Percentiles rank a stretch among this genome's conserved stretches.
phyloP scores from a whole-genome alignment of 305 asterid species.

The Fraxinus sp. region DNA sequence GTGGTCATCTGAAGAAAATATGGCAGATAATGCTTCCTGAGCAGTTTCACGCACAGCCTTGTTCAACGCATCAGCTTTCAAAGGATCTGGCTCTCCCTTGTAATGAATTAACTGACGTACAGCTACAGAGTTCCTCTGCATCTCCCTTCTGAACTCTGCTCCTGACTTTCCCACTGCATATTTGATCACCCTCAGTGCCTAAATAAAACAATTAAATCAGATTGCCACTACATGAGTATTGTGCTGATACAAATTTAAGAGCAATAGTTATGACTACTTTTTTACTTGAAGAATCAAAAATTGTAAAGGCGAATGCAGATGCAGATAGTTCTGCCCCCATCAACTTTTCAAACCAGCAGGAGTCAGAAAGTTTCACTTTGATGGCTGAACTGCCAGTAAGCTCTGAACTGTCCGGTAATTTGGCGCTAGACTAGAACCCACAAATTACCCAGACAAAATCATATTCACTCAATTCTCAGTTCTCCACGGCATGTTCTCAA shows the following conservation, averaged over 20 bases:
- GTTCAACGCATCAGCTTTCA: slow-evolving; percentile 91
- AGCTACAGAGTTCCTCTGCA: slow-evolving; percentile 91
- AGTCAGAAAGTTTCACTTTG: background rate
- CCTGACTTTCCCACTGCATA: slow-evolving; percentile 95
- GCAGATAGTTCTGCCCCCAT: background rate
- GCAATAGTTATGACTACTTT: background rate
- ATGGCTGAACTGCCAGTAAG: slow-evolving; percentile 9
- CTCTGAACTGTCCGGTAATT: slow-evolving; percentile 6
- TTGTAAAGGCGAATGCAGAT: slow-evolving; percentile 5
- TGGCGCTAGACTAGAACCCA: slow-evolving; percentile 6
- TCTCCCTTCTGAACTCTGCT: slow-evolving; percentile 90
- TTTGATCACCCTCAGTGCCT: slow-evolving; percentile 90
- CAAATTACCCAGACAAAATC: slow-evolving; percentile 7
- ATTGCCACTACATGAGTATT: background rate
- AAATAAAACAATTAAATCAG: slow-evolving; percentile 22
- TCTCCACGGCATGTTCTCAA: background rate
- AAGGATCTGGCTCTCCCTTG: slow-evolving; percentile 88
- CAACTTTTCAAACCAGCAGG: background rate
- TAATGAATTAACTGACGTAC: slow-evolving; percentile 90
- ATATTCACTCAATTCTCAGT: slow-evolving; percentile 1
- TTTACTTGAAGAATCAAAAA: background rate
- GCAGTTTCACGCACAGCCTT: slow-evolving; percentile 97
- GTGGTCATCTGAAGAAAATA: slow-evolving; percentile 77
- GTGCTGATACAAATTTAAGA: background rate
- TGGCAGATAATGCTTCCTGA: slow-evolving; percentile 84